Evolutionary conservation across 2,329 filamentous ascomycete genomes (phyloP).

Genomic region (Plectosphaerella plurivora): DNA sequence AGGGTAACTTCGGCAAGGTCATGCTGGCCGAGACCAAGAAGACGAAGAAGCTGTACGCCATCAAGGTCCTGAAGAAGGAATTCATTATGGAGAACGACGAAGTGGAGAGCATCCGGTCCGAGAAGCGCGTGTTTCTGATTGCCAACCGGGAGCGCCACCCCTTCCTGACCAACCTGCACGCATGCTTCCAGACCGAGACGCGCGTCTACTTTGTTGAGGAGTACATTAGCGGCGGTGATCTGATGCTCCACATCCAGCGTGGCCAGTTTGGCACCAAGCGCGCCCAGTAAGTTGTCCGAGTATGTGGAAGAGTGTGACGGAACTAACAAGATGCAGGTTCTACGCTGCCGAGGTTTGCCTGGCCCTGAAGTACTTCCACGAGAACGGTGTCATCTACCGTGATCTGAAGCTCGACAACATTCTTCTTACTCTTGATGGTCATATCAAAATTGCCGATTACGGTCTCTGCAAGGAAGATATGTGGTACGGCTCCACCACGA

Average conservation of each 20-base stretch:
- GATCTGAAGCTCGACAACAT: conserved; percentile 94
- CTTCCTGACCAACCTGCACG: conserved; percentile 90
- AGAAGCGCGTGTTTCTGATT: conserved; percentile 95
- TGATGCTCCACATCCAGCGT: conserved; percentile 98
- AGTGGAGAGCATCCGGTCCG: conserved; percentile 94
- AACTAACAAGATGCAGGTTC: conserved; percentile 52
- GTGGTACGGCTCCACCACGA: conserved; percentile 97
- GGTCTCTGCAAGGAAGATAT: conserved; percentile 99
- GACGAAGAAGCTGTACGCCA: conserved; percentile 87
- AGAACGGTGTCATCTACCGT: conserved; percentile 98
- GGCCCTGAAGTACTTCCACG: conserved; percentile 97
- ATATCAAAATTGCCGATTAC: conserved; percentile 98
- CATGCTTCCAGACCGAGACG: conserved; percentile 98
- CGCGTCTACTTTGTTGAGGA: conserved; percentile 99
- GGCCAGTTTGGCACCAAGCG: conserved; percentile 94
- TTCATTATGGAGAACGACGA: conserved; percentile 99
- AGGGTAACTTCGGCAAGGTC: conserved; percentile 99
- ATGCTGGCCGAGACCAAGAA: conserved; percentile 98
- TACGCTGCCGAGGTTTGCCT: conserved; percentile 97
- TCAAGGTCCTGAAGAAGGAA: conserved; percentile 99
- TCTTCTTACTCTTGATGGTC: conserved; percentile 86
- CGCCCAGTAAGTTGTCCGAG: conserved; percentile 67
- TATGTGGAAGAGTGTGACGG: conserved; percentile 2
- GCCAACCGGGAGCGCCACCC: conserved; percentile 96
- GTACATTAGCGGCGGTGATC: conserved; percentile 95